Evolutionary conservation across 306 rosid species (phyloP).

Genomic region (Castanea sativa): DNA sequence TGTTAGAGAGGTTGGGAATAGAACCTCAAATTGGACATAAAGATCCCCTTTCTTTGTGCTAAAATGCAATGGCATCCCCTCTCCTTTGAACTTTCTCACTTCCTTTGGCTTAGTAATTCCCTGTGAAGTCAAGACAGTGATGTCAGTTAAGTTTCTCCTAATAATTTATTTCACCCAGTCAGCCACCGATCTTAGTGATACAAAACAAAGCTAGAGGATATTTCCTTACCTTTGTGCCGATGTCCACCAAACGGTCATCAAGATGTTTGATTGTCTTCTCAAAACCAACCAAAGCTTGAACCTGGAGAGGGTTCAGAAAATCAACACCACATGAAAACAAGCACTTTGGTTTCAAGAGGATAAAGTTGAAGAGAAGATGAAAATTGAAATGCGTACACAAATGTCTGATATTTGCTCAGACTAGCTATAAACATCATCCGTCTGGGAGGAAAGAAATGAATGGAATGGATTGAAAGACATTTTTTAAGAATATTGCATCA

Average conservation of each 20-base stretch:
- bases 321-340: slow-evolving; percentile 8
- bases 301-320: slow-evolving; percentile 44
- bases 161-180: background rate
- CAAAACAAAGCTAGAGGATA: background rate
- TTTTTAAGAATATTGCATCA: no score
- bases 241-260: slow-evolving; percentile 82
- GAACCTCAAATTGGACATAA: slow-evolving; percentile 74
- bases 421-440: background rate
- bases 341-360: background rate
- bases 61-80: slow-evolving; percentile 93
- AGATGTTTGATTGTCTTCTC: slow-evolving; percentile 85
- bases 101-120: slow-evolving; percentile 89
- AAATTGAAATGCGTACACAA: background rate
- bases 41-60: slow-evolving; percentile 90
- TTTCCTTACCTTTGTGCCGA: slow-evolving; percentile 76
- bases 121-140: slow-evolving; percentile 37
- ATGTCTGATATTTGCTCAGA: background rate
- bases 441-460: no score
- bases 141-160: slow-evolving; percentile 12
- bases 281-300: slow-evolving; percentile 96
- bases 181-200: background rate
- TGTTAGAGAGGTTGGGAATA: slow-evolving; percentile 75
- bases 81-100: slow-evolving; percentile 88
- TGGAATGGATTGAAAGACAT: no score
- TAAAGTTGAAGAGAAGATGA: background rate